Percentiles rank a stretch among this genome's conserved stretches.
phyloP scores from a whole-genome alignment of 73 alveolate genomes.

The Paramecium bursaria region DNA sequence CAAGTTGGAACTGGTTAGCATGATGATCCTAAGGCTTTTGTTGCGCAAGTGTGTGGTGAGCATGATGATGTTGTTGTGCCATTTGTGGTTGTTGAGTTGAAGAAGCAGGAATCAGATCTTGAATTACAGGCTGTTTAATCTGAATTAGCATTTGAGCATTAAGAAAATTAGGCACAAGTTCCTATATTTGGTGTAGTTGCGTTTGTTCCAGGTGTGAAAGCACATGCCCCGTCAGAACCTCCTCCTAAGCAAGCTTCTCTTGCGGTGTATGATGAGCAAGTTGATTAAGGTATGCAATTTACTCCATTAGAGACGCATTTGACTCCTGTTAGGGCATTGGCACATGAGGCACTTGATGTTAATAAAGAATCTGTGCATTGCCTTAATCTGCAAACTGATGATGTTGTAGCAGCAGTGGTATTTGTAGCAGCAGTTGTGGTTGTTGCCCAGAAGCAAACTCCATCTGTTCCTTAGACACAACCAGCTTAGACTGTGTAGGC shows the following conservation, averaged over 20 bases:
- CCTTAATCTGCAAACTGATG: conserved; percentile 14
- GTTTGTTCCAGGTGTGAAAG: not conserved
- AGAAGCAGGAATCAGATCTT: not conserved
- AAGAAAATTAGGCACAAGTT: conserved; percentile 13
- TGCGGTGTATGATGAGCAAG: conserved; percentile 11
- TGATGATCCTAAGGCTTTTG: not conserved
- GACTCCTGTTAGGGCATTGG: not conserved
- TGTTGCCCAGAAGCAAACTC: conserved; percentile 30
- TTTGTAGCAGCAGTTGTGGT: not conserved
- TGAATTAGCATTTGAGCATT: conserved; percentile 42
- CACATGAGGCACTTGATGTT: conserved; percentile 8
- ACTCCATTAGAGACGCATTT: conserved; percentile 33
- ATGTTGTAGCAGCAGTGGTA: not conserved
- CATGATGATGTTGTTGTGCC: not conserved
- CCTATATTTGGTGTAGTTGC: not conserved
- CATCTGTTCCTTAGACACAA: conserved; percentile 46
- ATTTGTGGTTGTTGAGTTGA: not conserved
- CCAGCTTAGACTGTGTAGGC: conserved; percentile 25
- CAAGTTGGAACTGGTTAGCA: conserved; percentile 23
- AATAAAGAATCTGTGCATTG: not conserved
- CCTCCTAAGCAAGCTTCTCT: conserved; percentile 38
- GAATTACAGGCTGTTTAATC: conserved; percentile 36
- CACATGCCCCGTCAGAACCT: conserved; percentile 42
- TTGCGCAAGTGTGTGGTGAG: conserved; percentile 11
- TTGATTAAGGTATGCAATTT: not conserved